Base-by-base conservation (phyloP, 2,329 filamentous ascomycete species). In the Alternaria conjuncta region DNA sequence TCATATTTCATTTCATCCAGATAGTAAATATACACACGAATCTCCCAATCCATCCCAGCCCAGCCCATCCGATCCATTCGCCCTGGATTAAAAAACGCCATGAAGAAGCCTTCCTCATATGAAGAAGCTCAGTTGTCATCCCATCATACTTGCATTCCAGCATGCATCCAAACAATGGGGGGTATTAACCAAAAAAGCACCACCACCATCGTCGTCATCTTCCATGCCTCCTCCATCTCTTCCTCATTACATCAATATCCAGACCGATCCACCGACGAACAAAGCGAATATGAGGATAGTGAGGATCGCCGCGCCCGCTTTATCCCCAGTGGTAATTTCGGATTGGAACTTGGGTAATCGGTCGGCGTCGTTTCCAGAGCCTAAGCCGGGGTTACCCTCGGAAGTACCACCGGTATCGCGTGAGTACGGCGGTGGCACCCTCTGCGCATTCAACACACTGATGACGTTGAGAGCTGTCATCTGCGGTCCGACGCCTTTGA, bases 391-490 rank as follows among this genome's bases (percentile, higher is more conserved):
- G 68, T 87, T 78, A 4, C 85, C 84, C 54, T 78, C 57, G 51
- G 80, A 84, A 9, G 83, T 86, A 20, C 85, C 86, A 15, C 86
- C 86, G 3, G 84, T 87, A 0, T 72, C 68, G 47, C 84, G 83
- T 6, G 80, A 83, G 4, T 86, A 77, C 9, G 84, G 84, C 8
- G 80, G 79, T 5, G 72, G 65, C 0, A 82, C 78, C 9, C 71
- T 61, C 12, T 76, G 60, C 10, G 85, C 79, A 25, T 84, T 75
- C 53, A 82, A 76, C 36, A 81, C 82, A 60, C 82, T 76, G 55
- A 88, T 82, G 51, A 85, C 82, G 51, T 85, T 85, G 7, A 89
- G 79, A 0, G 85, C 86, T 53, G 82, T 84, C 85, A 89, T 87
- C 76, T 87, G 84, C 73, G 88, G 84, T 3, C 86, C 86, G 2